phyloP scores from a whole-genome alignment of 139 green algal genomes.

The Chlorella sp. region DNA sequence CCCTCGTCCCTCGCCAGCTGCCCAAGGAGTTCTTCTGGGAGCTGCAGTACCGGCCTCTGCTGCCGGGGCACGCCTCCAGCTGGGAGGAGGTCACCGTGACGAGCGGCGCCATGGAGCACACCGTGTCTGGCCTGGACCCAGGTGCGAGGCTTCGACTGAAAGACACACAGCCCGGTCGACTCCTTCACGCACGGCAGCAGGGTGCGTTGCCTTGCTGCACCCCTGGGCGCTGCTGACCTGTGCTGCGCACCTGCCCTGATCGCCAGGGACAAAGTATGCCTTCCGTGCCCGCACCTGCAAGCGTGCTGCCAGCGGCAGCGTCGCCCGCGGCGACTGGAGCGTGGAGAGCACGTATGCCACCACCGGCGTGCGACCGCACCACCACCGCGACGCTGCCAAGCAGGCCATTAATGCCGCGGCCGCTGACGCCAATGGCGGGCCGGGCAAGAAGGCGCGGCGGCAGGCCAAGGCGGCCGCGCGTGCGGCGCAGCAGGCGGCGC shows the following conservation, averaged over 20 bases:
- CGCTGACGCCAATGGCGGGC: background rate
- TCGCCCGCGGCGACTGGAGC: conserved; percentile 18
- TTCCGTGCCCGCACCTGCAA: background rate
- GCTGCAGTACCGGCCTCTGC: conserved; percentile 26
- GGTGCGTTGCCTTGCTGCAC: no score
- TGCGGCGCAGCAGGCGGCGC: background rate
- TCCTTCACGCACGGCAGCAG: no score
- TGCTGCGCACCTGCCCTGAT: background rate
- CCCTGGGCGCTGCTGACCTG: background rate
- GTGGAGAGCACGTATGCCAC: conserved; percentile 13
- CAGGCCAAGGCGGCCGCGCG: background rate
- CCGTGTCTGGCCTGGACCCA: conserved; percentile 4
- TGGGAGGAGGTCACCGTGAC: conserved; percentile 6
- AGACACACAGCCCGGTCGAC: no score
- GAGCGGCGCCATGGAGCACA: background rate
- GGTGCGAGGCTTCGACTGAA: conserved; percentile 23
- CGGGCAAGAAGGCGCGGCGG: background rate
- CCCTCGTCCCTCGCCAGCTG: background rate
- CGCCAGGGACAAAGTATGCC: background rate
- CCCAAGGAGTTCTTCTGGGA: conserved; percentile 22
- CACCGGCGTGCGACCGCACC: background rate
- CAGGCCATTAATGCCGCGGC: background rate
- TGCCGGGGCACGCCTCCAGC: background rate
- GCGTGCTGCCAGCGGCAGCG: background rate
- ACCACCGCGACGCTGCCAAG: background rate